Evolutionary conservation across 2,329 filamentous ascomycete genomes (phyloP).

Genomic region (Fusarium camptoceras): DNA sequence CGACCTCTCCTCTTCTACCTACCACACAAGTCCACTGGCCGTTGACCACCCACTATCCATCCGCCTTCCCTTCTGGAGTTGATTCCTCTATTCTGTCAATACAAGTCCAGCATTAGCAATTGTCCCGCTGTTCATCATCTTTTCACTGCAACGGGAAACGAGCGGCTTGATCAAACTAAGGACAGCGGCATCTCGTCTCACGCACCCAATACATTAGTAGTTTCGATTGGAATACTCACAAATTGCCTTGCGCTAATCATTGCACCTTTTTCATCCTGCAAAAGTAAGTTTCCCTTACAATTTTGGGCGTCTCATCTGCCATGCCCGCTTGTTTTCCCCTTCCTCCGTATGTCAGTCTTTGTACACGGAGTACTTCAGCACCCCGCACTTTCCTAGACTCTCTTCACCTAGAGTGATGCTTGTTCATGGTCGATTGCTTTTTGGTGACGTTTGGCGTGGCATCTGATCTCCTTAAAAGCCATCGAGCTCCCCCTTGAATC

Average conservation of each 20-base stretch:
- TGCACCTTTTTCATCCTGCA: slow-evolving; percentile 13
- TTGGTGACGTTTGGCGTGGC: slow-evolving; percentile 41
- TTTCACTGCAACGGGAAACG: slow-evolving; percentile 5
- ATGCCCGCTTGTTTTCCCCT: background rate
- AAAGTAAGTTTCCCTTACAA: slow-evolving; percentile 31
- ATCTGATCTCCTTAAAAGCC: slow-evolving; percentile 43
- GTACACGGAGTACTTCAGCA: slow-evolving; percentile 41
- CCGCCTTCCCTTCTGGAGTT: background rate
- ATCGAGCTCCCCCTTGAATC: slow-evolving; percentile 26
- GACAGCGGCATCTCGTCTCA: slow-evolving; percentile 1
- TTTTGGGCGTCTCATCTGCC: slow-evolving; percentile 4
- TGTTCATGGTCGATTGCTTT: slow-evolving; percentile 26
- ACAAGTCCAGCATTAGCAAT: background rate
- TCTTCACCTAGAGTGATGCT: slow-evolving; percentile 2
- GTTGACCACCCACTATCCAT: background rate
- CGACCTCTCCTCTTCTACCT: slow-evolving; percentile 2
- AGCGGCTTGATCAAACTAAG: slow-evolving; percentile 5
- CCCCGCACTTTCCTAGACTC: slow-evolving; percentile 33
- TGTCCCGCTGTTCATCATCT: background rate
- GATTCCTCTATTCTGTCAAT: background rate
- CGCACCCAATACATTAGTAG: slow-evolving; percentile 8
- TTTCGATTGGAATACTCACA: background rate
- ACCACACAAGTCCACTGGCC: background rate
- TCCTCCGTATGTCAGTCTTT: slow-evolving; percentile 26
- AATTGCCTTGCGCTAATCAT: slow-evolving; percentile 2